phyloP scores from a whole-genome alignment of 352 stramenopile species.

The Phytophthora podocarpi region DNA sequence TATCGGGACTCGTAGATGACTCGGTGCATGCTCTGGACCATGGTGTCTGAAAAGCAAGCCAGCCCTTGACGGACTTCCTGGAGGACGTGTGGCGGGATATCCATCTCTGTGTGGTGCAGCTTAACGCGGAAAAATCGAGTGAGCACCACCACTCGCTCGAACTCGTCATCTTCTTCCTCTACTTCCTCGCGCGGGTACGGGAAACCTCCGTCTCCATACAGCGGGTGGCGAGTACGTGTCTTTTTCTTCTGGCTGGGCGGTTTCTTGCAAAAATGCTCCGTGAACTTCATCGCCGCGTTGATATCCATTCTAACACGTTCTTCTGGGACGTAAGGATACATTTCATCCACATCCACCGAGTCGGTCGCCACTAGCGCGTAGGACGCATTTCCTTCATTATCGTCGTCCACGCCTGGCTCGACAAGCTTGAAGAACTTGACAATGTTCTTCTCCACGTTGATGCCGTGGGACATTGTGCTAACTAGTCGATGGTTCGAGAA shows the following conservation, averaged over 20 bases:
- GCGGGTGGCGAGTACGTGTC: slow-evolving; percentile 11
- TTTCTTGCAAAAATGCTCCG: slow-evolving; percentile 40
- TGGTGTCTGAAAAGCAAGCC: slow-evolving; percentile 41
- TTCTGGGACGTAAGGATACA: slow-evolving; percentile 50
- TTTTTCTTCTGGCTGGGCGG: slow-evolving; percentile 22
- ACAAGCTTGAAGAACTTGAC: slow-evolving; percentile 53
- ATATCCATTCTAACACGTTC: slow-evolving; percentile 57
- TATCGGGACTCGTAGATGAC: slow-evolving; percentile 38
- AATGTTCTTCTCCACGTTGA: slow-evolving; percentile 57
- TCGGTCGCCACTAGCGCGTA: slow-evolving; percentile 49
- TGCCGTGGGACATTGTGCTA: slow-evolving; percentile 40
- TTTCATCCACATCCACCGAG: slow-evolving; percentile 56
- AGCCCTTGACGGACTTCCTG: slow-evolving; percentile 41
- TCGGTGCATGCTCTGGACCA: slow-evolving; percentile 47
- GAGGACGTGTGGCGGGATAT: slow-evolving; percentile 35
- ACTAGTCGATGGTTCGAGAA: slow-evolving; percentile 63
- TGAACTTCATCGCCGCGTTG: slow-evolving; percentile 49
- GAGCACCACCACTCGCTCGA: slow-evolving; percentile 41
- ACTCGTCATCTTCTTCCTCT: slow-evolving; percentile 26
- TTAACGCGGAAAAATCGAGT: slow-evolving; percentile 42
- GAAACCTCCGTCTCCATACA: slow-evolving; percentile 27
- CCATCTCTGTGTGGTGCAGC: slow-evolving; percentile 41
- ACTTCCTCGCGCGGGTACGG: slow-evolving; percentile 18
- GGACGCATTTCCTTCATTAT: slow-evolving; percentile 19
- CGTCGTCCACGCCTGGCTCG: slow-evolving; percentile 21